Conservation (phyloP, 352 stramenopile genomes). For the Pythium periplocum region DNA sequence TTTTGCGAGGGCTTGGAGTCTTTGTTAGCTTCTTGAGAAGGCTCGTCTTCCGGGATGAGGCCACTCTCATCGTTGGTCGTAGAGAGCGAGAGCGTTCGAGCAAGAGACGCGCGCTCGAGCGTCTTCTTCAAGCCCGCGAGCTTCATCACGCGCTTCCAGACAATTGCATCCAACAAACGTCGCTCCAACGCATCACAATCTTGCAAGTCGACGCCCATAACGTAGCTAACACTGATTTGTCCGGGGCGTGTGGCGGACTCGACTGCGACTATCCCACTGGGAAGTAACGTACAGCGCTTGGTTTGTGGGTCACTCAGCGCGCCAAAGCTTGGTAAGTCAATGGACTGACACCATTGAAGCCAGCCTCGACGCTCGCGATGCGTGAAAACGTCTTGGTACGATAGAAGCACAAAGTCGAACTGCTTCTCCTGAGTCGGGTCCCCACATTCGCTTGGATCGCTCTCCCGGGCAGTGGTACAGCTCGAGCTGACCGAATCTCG, state of each 20-base stretch:
- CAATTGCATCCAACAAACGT: slow-evolving; percentile 11
- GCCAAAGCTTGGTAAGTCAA: slow-evolving; percentile 12
- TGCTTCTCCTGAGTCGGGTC: not conserved
- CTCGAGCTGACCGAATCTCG: not conserved
- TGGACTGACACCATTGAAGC: slow-evolving; percentile 22
- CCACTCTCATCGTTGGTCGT: slow-evolving; percentile 2
- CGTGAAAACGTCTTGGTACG: slow-evolving; percentile 21
- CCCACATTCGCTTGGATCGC: not conserved
- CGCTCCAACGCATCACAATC: slow-evolving; percentile 4
- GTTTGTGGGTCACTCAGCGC: not conserved
- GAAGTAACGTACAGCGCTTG: slow-evolving; percentile 12
- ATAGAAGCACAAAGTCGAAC: slow-evolving; percentile 15
- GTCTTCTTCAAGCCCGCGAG: slow-evolving; percentile 17
- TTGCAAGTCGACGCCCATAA: slow-evolving; percentile 12
- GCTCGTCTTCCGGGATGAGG: not conserved
- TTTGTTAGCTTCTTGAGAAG: not conserved
- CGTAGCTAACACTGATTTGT: slow-evolving; percentile 13
- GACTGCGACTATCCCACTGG: slow-evolving; percentile 16
- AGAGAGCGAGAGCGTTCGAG: slow-evolving; percentile 12
- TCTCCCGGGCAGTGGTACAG: not conserved
- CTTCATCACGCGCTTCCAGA: slow-evolving; percentile 20
- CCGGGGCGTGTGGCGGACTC: slow-evolving; percentile 12
- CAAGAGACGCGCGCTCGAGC: slow-evolving; percentile 9
- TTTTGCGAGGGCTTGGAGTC: not conserved
- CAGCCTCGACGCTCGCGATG: slow-evolving; percentile 17